A percentile compares a stretch with the other conserved stretches of the same genome.
Evolutionary conservation across 1,284 basidiomycete genomes (phyloP).

Genomic region (Bondarzewia mesenterica): DNA sequence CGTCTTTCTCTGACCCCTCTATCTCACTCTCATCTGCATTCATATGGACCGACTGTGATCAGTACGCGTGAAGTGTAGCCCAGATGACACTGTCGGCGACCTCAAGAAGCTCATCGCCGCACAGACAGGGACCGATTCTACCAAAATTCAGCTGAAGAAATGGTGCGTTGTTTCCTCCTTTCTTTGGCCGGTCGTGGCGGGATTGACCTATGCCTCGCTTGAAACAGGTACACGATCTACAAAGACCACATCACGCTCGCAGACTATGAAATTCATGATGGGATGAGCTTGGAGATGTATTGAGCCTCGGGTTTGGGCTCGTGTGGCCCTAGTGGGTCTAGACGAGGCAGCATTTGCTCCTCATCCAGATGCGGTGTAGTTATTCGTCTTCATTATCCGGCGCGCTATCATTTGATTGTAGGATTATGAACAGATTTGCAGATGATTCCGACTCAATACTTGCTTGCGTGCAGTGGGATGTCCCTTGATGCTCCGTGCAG

Average conservation of each 20-base stretch:
- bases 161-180: conserved; percentile 65
- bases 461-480: too few relatives aligned
- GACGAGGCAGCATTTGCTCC: too few relatives aligned
- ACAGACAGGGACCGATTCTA: conserved; percentile 83
- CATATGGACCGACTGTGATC: too few relatives aligned
- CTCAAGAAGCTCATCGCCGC: conserved; percentile 95
- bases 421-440: too few relatives aligned
- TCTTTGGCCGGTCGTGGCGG: background rate
- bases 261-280: conserved; percentile 94
- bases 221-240: conserved; percentile 77
- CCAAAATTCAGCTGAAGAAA: conserved; percentile 95
- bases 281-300: conserved; percentile 93
- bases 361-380: too few relatives aligned
- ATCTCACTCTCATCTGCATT: conserved; percentile 1
- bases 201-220: background rate
- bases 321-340: too few relatives aligned
- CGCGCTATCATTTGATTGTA: too few relatives aligned
- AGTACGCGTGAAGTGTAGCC: conserved; percentile 91
- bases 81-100: conserved; percentile 95
- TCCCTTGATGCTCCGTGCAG: too few relatives aligned
- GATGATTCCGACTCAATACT: too few relatives aligned
- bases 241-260: conserved; percentile 91
- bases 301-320: conserved; percentile 25
- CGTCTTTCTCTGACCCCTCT: too few relatives aligned
- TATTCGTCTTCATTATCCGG: too few relatives aligned